phyloP scores from a whole-genome alignment of 106 monocot genomes.

The Amphibolis antarctica region DNA sequence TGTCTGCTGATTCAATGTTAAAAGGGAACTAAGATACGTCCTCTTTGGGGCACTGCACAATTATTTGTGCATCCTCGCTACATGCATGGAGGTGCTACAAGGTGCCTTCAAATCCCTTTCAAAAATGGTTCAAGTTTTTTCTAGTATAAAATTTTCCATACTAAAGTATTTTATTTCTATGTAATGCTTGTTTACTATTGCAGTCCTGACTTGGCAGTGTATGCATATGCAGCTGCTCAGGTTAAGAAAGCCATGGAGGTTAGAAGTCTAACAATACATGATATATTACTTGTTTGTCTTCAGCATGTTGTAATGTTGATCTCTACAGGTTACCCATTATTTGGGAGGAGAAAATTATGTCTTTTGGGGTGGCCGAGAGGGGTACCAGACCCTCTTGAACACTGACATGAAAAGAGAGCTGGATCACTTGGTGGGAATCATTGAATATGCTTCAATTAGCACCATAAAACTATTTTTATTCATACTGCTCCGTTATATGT shows the following conservation, averaged over 20 bases:
- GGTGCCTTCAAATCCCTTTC: conserved; percentile 24
- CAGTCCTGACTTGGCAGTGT: conserved; percentile 82
- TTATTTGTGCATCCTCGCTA: conserved; percentile 95
- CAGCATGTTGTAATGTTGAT: neutral
- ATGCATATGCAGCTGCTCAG: conserved; percentile 98
- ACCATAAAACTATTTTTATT: neutral
- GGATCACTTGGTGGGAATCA: conserved; percentile 67
- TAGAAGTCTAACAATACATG: too few relatives aligned
- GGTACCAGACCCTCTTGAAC: conserved; percentile 90
- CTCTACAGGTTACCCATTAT: conserved; percentile 72
- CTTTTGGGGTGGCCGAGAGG: conserved; percentile 97
- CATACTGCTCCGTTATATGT: too few relatives aligned
- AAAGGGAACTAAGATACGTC: conserved; percentile 59
- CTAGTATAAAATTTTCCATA: neutral
- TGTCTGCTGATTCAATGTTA: too few relatives aligned
- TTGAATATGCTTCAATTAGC: neutral
- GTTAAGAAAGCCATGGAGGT: conserved; percentile 99
- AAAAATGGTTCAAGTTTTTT: neutral
- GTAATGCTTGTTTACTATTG: neutral
- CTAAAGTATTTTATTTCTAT: neutral
- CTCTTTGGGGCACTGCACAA: conserved; percentile 98
- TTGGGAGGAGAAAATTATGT: conserved; percentile 98
- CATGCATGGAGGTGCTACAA: conserved; percentile 99
- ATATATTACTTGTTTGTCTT: too few relatives aligned
- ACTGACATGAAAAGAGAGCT: conserved; percentile 98